Base-by-base conservation (phyloP, 495 filamentous ascomycete species). In the Penicillium mononematosum region DNA sequence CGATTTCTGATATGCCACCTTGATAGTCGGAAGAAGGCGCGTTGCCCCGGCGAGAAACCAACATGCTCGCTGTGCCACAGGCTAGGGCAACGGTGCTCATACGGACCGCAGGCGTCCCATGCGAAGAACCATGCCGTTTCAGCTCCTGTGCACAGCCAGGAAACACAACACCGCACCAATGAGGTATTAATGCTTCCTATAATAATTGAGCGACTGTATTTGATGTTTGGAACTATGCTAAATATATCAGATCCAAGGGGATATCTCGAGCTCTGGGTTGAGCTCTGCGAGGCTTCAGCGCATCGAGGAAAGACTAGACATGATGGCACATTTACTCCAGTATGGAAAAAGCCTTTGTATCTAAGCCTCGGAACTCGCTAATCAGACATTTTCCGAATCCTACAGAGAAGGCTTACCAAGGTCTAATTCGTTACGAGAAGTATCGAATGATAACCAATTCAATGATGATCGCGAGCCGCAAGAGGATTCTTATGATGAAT, bases 1-100 rank as follows among this genome's bases (percentile, higher is more conserved):
- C 34, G 5, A n/a, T 38, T n/a, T 38, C 34, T 38, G 14, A 38
- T 38, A 38, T 47, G 25, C n/a, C n/a, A 38, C 14, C 5, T 1
- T 45, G 43, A 22, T 42, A 74, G 73, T 49, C 63, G 73, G 45
- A 74, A 75, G 47, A 75, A 75, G 55, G 71, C 71, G 16, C 70
- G 73, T n/a, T 75, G 73, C 50, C 73, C 73, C 8, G 73, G 73
- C 19, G 73, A 75, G 49, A 73, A 70, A 42, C 73, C 73, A 4
- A 52, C 53, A 36, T 75, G 73, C 42, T 73, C 73, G 29, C 53
- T 70, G n/a, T 75, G 73, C 34, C 56, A 68, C 31, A 62, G 73
- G 29, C 45, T 75, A 44, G 67, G 70, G 4, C 71, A 75, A 55
- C 36, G 39, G 4, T 75, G 73, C 49, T 45, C 55, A n/a, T 77